Conservation (phyloP, 164 flowering plant species). For the Vitis rotundifolia region DNA sequence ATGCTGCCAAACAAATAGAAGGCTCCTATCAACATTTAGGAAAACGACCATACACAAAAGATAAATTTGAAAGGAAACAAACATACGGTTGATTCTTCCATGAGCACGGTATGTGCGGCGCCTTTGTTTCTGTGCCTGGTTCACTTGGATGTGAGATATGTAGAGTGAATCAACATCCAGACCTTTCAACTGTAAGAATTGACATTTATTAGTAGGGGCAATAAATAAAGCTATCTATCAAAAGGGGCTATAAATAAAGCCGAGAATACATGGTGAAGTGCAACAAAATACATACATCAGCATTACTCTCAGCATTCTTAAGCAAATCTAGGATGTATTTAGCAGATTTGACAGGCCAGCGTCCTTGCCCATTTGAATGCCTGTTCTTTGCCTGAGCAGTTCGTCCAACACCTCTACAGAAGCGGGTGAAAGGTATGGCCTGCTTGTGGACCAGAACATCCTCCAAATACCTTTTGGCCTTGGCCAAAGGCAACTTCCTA, state of each 20-base stretch:
- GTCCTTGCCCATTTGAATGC: constrained; percentile 94
- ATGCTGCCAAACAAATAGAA: constrained; percentile 46
- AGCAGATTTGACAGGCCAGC: constrained; percentile 96
- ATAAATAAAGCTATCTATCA: neutral
- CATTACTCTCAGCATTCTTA: constrained; percentile 97
- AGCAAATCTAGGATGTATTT: constrained; percentile 81
- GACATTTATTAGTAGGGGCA: neutral
- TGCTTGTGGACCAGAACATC: constrained; percentile 91
- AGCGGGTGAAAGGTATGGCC: constrained; percentile 90
- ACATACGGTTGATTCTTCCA: constrained; percentile 87
- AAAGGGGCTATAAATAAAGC: neutral
- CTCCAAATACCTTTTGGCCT: constrained; percentile 87
- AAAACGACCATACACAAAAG: neutral
- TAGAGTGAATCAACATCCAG: constrained; percentile 78
- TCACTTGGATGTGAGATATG: constrained; percentile 83
- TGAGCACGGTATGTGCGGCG: constrained; percentile 91
- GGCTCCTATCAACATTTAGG: neutral
- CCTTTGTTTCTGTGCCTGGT: constrained; percentile 89
- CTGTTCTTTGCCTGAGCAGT: constrained; percentile 94
- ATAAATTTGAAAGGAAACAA: neutral
- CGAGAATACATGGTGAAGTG: neutral
- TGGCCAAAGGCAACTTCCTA: constrained; percentile 70
- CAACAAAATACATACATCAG: constrained; percentile 54
- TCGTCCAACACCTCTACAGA: constrained; percentile 94
- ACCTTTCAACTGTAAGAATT: constrained; percentile 63